A percentile compares a stretch with the other conserved stretches of the same genome.
phyloP scores from a whole-genome alignment of 768 basidiomycete genomes.

The Rhizopogon vulgaris region DNA sequence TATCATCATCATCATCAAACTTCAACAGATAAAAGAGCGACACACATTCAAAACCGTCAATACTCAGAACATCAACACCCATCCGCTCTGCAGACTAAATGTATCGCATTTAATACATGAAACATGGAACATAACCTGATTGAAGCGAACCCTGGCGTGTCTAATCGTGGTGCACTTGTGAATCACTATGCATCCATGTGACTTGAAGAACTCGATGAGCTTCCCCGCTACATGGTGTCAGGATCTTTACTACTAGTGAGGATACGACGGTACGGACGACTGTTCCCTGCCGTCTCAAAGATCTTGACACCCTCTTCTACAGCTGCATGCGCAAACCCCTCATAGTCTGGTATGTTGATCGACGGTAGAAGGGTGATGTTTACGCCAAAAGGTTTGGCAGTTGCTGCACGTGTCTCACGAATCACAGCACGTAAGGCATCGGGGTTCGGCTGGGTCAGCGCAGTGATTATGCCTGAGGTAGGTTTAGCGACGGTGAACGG shows the following conservation, averaged over 20 bases:
- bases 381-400: conserved; percentile 75
- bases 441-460: conserved; percentile 82
- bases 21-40: not conserved
- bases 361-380: conserved; percentile 84
- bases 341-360: conserved; percentile 89
- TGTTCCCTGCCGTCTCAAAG: conserved; percentile 92
- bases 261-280: conserved; percentile 44
- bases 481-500: not conserved
- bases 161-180: conserved; percentile 89
- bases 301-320: conserved; percentile 84
- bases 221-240: conserved; percentile 49
- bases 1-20: conserved; percentile 3
- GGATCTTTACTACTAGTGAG: not conserved
- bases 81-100: conserved; percentile 55
- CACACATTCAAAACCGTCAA: conserved; percentile 89
- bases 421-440: conserved; percentile 78
- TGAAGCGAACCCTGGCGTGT: conserved; percentile 63
- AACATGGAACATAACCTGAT: conserved; percentile 19
- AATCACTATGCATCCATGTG: conserved; percentile 69
- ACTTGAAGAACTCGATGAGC: conserved; percentile 77
- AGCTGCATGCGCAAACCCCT: conserved; percentile 72
- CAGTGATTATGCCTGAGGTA: conserved; percentile 69
- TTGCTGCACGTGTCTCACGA: conserved; percentile 63
- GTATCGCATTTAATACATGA: not conserved
- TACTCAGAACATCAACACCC: conserved; percentile 84